Conservation (phyloP, 306 rosid genomes). For the Abrus precatorius region DNA sequence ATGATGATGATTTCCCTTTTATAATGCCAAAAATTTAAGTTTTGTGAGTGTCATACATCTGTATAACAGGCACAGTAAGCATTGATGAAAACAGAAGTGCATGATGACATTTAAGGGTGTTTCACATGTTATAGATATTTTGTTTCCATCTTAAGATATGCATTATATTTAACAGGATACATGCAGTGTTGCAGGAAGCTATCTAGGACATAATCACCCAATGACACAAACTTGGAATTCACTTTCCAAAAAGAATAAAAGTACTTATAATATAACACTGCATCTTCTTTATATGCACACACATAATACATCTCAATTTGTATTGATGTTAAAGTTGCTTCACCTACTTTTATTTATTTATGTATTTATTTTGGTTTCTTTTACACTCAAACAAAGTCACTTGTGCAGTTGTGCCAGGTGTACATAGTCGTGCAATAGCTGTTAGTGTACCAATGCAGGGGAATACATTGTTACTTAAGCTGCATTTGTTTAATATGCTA, state of each 20-base stretch:
- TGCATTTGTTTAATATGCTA: not conserved
- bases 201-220: not conserved
- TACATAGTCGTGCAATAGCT: not conserved
- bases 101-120: slow-evolving; percentile 20
- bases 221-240: not conserved
- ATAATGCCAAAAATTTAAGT: slow-evolving; percentile 36
- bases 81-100: slow-evolving; percentile 1
- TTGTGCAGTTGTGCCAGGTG: not conserved
- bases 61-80: slow-evolving; percentile 11
- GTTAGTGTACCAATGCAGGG: not conserved
- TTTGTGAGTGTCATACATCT: slow-evolving; percentile 38
- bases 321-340: too few relatives aligned
- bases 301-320: not conserved
- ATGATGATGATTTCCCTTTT: slow-evolving; percentile 32
- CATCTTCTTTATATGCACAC: not conserved
- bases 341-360: too few relatives aligned
- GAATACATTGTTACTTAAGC: not conserved
- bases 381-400: not conserved
- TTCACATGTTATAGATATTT: slow-evolving; percentile 9
- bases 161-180: not conserved
- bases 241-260: not conserved
- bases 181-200: not conserved
- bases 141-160: not conserved
- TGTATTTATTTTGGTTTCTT: too few relatives aligned
- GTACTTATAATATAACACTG: not conserved